phyloP scores from a whole-genome alignment of 495 filamentous ascomycete species.

The Barbatosphaeria neglecta region DNA sequence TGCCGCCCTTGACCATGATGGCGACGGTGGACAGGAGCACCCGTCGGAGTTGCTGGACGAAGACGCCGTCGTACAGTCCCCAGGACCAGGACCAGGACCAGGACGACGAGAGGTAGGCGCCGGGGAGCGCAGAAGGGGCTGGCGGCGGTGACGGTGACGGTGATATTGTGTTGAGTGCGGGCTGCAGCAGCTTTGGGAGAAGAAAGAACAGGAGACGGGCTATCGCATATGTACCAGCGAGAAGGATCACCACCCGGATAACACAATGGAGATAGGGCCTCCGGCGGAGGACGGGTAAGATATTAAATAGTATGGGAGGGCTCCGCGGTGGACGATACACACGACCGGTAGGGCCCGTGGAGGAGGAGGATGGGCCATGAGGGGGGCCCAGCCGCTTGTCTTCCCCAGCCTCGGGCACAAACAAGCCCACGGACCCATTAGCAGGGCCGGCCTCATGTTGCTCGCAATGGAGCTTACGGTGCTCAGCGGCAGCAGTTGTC shows the following conservation, averaged over 20 bases:
- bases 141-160: background rate
- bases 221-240: background rate
- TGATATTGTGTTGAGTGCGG: no score
- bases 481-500: background rate
- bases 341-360: background rate
- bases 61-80: background rate
- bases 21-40: background rate
- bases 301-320: background rate
- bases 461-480: background rate
- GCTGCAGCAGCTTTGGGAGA: background rate
- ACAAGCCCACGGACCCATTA: no score
- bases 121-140: background rate
- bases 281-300: background rate
- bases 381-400: background rate
- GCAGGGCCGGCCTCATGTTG: background rate
- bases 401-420: background rate
- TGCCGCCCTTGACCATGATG: slow-evolving; percentile 20
- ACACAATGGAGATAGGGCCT: background rate
- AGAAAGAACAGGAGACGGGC: background rate
- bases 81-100: background rate
- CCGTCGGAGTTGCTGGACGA: background rate
- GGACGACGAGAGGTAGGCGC: background rate
- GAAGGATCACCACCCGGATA: background rate
- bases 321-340: background rate
- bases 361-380: background rate